Base-by-base conservation (phyloP, 2,329 filamentous ascomycete species). In the Leptographium lundbergii region DNA sequence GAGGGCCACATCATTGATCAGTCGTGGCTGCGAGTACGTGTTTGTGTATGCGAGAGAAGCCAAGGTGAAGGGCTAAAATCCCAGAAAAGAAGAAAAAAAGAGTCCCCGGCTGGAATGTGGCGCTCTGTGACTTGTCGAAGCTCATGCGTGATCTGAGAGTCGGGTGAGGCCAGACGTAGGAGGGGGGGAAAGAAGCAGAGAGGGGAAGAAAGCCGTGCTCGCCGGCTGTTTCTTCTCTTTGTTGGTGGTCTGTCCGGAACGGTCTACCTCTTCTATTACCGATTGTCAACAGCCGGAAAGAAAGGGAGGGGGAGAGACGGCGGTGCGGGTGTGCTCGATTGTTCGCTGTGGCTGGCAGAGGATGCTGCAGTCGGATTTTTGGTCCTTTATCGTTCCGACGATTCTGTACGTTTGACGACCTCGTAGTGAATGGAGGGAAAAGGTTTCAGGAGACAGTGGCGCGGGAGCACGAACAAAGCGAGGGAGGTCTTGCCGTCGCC, bases 1-100 rank as follows among this genome's bases (percentile, higher is more conserved):
- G 63, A 65, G 45, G 59, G 52, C 61, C 66, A 62, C 66, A 68
- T 67, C 42, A 10, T 66, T 34, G 27, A 53, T 14, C 50, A 24
- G 17, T n/a, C 50, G 48, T 22, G 11, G 52, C n/a, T 54, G 19
- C 3, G 36, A 11, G 29, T 14, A 45, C 11, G 17, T 4, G 27
- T 34, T 39, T 39, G 36, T 17, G 36, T 39, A 39, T 17, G 14
- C 36, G 14, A 45, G 54, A 27, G 19, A 17, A 50, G n/a, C 45
- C 6, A 5, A 17, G 9, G 10, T 13, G 34, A 19, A 52, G n/a
- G n/a, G n/a, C n/a, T n/a, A n/a, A n/a, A n/a, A n/a, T n/a, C n/a
- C n/a, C n/a, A n/a, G 14, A 34, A 39, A n/a, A 34, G 2, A 36
- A 10, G 9, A 2, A 25, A 47, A 36, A 32, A 25, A 19, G 14